Conservation (phyloP, 2,329 filamentous ascomycete genomes). For the Exophiala oligosperma region DNA sequence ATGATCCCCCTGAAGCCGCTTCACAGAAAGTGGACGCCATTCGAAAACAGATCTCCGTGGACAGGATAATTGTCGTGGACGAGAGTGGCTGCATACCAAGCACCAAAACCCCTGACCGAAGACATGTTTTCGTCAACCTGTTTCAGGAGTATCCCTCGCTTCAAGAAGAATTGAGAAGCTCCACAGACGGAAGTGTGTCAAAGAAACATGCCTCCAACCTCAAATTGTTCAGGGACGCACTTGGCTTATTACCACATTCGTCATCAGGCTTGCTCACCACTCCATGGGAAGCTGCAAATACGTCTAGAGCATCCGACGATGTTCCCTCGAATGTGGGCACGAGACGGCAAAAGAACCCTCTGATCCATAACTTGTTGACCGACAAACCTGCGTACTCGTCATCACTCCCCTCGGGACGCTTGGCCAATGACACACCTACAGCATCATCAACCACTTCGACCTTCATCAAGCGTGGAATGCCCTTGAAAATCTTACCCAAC, state of each 20-base stretch:
- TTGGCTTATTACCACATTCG: slow-evolving; percentile 76
- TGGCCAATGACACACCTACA: slow-evolving; percentile 39
- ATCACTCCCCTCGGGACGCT: slow-evolving; percentile 74
- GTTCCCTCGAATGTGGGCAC: slow-evolving; percentile 52
- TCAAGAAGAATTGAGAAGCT: slow-evolving; percentile 56
- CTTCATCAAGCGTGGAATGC: slow-evolving; percentile 87
- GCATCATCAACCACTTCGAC: slow-evolving; percentile 59
- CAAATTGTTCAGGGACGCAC: slow-evolving; percentile 65
- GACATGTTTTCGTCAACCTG: slow-evolving; percentile 88
- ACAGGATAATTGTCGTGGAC: slow-evolving; percentile 87
- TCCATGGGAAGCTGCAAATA: slow-evolving; percentile 74
- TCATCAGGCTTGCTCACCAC: slow-evolving; percentile 90
- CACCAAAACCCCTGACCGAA: slow-evolving; percentile 41
- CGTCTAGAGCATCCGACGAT: slow-evolving; percentile 37
- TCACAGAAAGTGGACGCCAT: slow-evolving; percentile 42
- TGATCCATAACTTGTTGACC: slow-evolving; percentile 94
- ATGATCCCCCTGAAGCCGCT: slow-evolving; percentile 45
- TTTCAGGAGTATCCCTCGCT: slow-evolving; percentile 82
- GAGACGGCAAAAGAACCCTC: slow-evolving; percentile 70
- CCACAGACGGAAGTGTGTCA: slow-evolving; percentile 30
- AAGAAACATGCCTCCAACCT: slow-evolving; percentile 44
- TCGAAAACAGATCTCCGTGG: slow-evolving; percentile 63
- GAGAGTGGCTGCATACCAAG: slow-evolving; percentile 78
- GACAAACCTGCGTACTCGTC: slow-evolving; percentile 93
- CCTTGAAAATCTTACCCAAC: slow-evolving; percentile 78